Evolutionary conservation across 176 grass and related monocot genomes (phyloP).

Genomic region (Hsuehochloa calcarea): DNA sequence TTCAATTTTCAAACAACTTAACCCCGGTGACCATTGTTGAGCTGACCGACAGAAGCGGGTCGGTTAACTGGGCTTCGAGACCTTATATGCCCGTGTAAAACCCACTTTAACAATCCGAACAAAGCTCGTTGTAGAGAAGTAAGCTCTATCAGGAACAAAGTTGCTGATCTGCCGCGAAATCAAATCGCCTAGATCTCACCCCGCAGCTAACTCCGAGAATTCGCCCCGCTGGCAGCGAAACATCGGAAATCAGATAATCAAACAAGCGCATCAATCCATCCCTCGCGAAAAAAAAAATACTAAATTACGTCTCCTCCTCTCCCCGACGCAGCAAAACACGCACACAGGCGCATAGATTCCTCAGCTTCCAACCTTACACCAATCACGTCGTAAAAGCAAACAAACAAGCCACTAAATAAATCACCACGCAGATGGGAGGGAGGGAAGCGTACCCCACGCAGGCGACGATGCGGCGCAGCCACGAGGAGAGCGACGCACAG

Average conservation of each 20-base stretch:
- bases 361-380: neutral
- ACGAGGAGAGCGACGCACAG: constrained; percentile 61
- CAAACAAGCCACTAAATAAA: neutral
- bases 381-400: neutral
- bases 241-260: neutral
- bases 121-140: neutral
- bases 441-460: constrained; percentile 66
- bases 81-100: neutral
- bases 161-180: neutral
- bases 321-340: neutral
- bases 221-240: neutral
- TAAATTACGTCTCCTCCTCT: neutral
- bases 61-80: neutral
- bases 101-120: neutral
- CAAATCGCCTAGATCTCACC: neutral
- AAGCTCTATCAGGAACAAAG: neutral
- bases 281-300: neutral
- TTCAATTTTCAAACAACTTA: neutral
- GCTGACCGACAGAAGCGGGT: neutral
- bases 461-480: constrained; percentile 72
- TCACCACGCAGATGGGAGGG: neutral
- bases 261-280: neutral
- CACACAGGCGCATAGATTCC: neutral
- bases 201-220: neutral
- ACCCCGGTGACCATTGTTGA: neutral